These are phyloP conservation scores for Leucogyrophana mollusca DNA, from an alignment of 768 basidiomycete species.

Conservation along the genomic window DNA sequence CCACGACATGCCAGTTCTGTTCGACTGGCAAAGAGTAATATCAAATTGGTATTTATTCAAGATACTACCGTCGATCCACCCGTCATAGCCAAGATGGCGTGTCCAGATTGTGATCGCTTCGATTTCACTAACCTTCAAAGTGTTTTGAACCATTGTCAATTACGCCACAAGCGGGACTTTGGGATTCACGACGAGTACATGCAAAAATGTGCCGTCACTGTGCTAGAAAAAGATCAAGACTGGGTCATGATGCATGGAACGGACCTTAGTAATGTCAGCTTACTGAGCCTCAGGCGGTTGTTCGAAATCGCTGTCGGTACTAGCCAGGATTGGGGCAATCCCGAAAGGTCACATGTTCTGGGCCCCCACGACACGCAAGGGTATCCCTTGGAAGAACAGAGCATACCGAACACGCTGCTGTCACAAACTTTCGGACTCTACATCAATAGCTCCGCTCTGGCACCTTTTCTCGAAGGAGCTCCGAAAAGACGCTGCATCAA, in stretches of 20 bases:
- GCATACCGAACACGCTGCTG: conserved; percentile 37
- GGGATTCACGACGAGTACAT: conserved; percentile 54
- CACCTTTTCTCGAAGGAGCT: conserved; percentile 46
- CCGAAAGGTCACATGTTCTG: conserved; percentile 4
- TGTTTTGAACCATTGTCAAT: conserved; percentile 50
- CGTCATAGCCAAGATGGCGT: conserved; percentile 35
- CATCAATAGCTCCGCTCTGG: conserved; percentile 48
- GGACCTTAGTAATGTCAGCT: conserved; percentile 38
- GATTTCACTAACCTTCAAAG: conserved; percentile 54
- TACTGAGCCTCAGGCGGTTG: conserved; percentile 39
- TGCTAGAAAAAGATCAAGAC: conserved; percentile 28
- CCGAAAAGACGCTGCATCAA: conserved; percentile 42
- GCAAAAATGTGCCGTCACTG: conserved; percentile 38
- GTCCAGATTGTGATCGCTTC: conserved; percentile 42
- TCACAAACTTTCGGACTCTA: conserved; percentile 50
- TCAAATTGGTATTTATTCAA: conserved; percentile 42
- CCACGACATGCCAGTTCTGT: conserved; percentile 15
- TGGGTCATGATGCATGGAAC: conserved; percentile 36
- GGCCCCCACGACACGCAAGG: conserved; percentile 1
- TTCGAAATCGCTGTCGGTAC: conserved; percentile 52
- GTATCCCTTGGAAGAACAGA: conserved; percentile 5
- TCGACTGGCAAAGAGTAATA: conserved; percentile 25
- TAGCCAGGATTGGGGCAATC: conserved; percentile 20
- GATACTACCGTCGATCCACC: conserved; percentile 27
- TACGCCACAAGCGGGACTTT: conserved; percentile 47